Conservation (phyloP, 257 asterid species). For the Perilla frutescens region DNA sequence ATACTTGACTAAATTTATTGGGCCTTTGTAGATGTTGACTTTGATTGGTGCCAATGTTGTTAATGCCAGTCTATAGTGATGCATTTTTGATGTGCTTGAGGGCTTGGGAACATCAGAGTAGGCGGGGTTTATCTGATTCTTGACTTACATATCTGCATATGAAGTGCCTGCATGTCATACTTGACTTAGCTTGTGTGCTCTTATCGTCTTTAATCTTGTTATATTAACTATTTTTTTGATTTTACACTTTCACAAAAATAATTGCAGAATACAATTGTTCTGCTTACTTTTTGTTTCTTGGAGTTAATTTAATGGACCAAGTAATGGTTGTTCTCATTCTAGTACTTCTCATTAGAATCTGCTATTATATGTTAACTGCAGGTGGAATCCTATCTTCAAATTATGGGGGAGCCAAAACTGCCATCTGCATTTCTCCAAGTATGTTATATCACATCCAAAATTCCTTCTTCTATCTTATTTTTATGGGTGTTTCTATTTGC, state of each 20-base stretch:
- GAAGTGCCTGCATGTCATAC: conserved; percentile 17
- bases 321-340: conserved; percentile 30
- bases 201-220: conserved; percentile 3
- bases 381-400: conserved; percentile 93
- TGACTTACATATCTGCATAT: conserved; percentile 15
- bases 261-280: conserved; percentile 10
- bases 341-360: conserved; percentile 26
- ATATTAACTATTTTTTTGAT: not conserved
- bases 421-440: conserved; percentile 97
- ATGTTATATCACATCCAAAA: conserved; percentile 38
- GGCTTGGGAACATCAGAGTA: conserved; percentile 14
- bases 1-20: not conserved
- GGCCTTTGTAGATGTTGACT: conserved; percentile 11
- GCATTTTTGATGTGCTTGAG: conserved; percentile 10
- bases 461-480: conserved; percentile 25
- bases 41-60: not conserved
- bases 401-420: conserved; percentile 92
- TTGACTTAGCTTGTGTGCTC: conserved; percentile 19
- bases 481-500: conserved; percentile 6
- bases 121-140: conserved; percentile 23
- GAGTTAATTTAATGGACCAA: conserved; percentile 24
- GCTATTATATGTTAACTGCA: conserved; percentile 50
- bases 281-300: not conserved
- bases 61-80: conserved; percentile 17
- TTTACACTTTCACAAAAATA: conserved; percentile 14